These are phyloP conservation scores for Yarrowia porcina DNA, from an alignment of 805 yeast species.

Conservation along the genomic window DNA sequence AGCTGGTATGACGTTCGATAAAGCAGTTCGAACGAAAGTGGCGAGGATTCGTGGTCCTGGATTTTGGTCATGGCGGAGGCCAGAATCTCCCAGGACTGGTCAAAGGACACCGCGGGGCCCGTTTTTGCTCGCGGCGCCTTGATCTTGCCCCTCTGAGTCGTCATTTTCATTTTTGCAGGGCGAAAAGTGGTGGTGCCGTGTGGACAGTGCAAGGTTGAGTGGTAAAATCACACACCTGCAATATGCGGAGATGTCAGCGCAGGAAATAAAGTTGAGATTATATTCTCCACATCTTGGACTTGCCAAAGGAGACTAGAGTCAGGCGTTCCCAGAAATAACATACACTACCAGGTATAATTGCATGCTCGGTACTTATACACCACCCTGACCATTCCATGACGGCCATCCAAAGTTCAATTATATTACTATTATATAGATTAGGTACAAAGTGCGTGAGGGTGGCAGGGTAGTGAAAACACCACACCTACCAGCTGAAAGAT, in stretches of 20 bases:
- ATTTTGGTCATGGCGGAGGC: slow-evolving; percentile 69
- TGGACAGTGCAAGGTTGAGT: too few relatives aligned
- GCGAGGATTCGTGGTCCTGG: slow-evolving; percentile 65
- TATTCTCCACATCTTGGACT: too few relatives aligned
- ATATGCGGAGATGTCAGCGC: neutral
- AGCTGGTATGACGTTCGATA: slow-evolving; percentile 75
- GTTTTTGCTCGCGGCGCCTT: slow-evolving; percentile 15
- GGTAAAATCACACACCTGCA: neutral
- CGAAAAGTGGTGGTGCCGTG: too few relatives aligned
- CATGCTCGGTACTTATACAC: too few relatives aligned
- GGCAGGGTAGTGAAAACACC: too few relatives aligned
- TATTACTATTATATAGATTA: too few relatives aligned
- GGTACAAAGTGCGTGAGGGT: too few relatives aligned
- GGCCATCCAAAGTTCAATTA: too few relatives aligned
- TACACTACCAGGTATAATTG: too few relatives aligned
- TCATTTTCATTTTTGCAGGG: slow-evolving; percentile 13
- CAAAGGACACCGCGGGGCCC: slow-evolving; percentile 47
- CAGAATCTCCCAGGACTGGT: slow-evolving; percentile 62
- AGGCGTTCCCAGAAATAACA: too few relatives aligned
- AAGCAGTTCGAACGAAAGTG: slow-evolving; percentile 74
- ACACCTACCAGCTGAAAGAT: neutral
- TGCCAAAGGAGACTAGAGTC: too few relatives aligned
- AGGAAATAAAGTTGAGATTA: neutral
- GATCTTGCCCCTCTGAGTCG: slow-evolving; percentile 15
- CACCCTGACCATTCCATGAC: too few relatives aligned